Evolutionary conservation across 768 basidiomycete genomes (phyloP), one percentile per base, ranked within the genome.

Genomic region (Lactifluus piperatus): DNA sequence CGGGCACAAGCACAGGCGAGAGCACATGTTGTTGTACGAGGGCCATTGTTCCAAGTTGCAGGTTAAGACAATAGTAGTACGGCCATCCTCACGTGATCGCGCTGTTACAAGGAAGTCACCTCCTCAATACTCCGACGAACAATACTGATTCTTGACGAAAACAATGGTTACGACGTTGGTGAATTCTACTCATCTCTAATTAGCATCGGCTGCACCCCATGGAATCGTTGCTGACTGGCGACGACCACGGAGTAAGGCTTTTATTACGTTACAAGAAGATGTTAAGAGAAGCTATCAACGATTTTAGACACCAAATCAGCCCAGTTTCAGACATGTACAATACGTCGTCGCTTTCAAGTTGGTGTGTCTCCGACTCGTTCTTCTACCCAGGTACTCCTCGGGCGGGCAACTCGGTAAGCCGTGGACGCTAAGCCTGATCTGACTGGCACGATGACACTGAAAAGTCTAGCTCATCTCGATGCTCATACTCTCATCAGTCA

Each of bases 41-140:
- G 10, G 57, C 32, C 47, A 54, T 63, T 63, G 62, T 57, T 53
- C 30, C 24, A 22, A 49, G 48, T 8, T 39, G 6, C 41, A 44
- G 9, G 18, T 20, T 30, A 56, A 9, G 49, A 56, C 56, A 57
- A 50, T 50, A n/a, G n/a, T n/a, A n/a, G n/a, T n/a, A n/a, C n/a
- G n/a, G n/a, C n/a, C n/a, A n/a, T n/a, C n/a, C 8, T 43, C n/a
- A 43, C 41, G 41, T 43, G 41, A 43, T 43, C 41, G 18, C 20
- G 8, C 20, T 22, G 16, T 39, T n/a, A n/a, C n/a, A n/a, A n/a
- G n/a, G n/a, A n/a, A n/a, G n/a, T n/a, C n/a, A n/a, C n/a, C n/a
- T n/a, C n/a, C n/a, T n/a, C n/a, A n/a, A n/a, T n/a, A 27, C 27
- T 29, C 46, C 54, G 34, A 29, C 37, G n/a, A 27, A 47, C 54